Percentiles rank a stretch among this genome's conserved stretches.
These are phyloP conservation scores for Coemansia sp. DNA, from an alignment of 192 early-diverging fungal genomes.

Conservation along the genomic window DNA sequence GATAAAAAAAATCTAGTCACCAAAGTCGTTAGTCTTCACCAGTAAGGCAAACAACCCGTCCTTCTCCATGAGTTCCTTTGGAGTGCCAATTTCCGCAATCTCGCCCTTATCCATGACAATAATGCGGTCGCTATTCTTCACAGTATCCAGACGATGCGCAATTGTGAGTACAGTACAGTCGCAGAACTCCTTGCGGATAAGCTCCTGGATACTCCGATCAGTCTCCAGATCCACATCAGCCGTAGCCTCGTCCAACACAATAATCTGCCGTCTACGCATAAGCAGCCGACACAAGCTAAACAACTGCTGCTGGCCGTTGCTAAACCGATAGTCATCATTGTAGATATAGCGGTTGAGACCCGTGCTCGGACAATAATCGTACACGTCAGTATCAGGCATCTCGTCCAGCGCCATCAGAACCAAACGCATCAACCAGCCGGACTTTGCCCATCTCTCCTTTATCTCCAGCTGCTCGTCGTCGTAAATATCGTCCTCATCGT, in stretches of 20 bases:
- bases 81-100: conserved; percentile 66
- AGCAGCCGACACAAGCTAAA: conserved; percentile 66
- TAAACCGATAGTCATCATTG: conserved; percentile 22
- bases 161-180: conserved; percentile 62
- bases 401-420: conserved; percentile 9
- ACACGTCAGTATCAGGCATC: background rate
- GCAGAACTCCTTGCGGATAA: conserved; percentile 58
- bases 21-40: conserved; percentile 27
- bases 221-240: conserved; percentile 60
- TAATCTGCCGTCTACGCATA: conserved; percentile 57
- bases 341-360: conserved; percentile 15
- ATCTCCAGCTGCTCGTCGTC: conserved; percentile 52
- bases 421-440: conserved; percentile 10
- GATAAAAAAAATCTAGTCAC: background rate
- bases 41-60: conserved; percentile 37
- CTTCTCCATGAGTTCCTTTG: conserved; percentile 60
- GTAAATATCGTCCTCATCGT: conserved; percentile 49
- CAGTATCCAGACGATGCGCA: conserved; percentile 75
- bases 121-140: conserved; percentile 69
- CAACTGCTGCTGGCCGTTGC: conserved; percentile 64
- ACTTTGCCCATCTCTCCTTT: conserved; percentile 1
- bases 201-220: conserved; percentile 25
- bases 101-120: conserved; percentile 73
- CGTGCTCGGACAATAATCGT: background rate
- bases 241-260: conserved; percentile 74